These are phyloP conservation scores for Physcia stellaris DNA, from an alignment of 495 filamentous ascomycete species.

Conservation along the genomic window DNA sequence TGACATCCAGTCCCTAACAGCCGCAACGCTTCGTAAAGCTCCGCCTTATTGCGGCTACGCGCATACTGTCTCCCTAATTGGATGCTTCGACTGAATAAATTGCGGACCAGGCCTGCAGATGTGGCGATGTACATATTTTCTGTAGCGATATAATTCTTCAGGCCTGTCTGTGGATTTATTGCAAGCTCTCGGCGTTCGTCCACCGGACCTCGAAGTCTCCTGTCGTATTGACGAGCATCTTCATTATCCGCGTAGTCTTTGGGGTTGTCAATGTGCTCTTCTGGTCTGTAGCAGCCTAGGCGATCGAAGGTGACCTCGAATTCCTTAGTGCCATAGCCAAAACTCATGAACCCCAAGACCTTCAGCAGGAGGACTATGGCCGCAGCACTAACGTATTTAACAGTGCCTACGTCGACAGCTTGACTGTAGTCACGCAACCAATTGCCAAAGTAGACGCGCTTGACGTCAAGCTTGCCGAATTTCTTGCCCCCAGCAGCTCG, in stretches of 20 bases:
- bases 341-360: conserved; percentile 48
- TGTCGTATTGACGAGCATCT: conserved; percentile 73
- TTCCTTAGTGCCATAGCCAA: conserved; percentile 72
- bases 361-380: conserved; percentile 72
- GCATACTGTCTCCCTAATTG: conserved; percentile 59
- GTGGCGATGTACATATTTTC: conserved; percentile 60
- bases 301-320: conserved; percentile 84
- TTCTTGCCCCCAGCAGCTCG: conserved; percentile 65
- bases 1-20: conserved; percentile 76
- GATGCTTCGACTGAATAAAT: conserved; percentile 57
- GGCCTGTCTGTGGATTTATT: conserved; percentile 58
- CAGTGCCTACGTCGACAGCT: conserved; percentile 64
- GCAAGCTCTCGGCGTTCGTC: conserved; percentile 66
- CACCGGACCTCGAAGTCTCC: conserved; percentile 63
- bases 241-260: conserved; percentile 66
- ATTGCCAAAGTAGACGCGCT: conserved; percentile 80
- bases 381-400: conserved; percentile 78
- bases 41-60: conserved; percentile 45
- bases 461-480: conserved; percentile 76
- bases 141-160: conserved; percentile 87
- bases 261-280: conserved; percentile 82
- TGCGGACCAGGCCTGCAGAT: conserved; percentile 59
- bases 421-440: conserved; percentile 72
- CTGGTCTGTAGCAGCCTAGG: conserved; percentile 76
- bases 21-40: conserved; percentile 73